Base-by-base conservation (phyloP, 352 stramenopile species). In the Pythium vanterpoolii region DNA sequence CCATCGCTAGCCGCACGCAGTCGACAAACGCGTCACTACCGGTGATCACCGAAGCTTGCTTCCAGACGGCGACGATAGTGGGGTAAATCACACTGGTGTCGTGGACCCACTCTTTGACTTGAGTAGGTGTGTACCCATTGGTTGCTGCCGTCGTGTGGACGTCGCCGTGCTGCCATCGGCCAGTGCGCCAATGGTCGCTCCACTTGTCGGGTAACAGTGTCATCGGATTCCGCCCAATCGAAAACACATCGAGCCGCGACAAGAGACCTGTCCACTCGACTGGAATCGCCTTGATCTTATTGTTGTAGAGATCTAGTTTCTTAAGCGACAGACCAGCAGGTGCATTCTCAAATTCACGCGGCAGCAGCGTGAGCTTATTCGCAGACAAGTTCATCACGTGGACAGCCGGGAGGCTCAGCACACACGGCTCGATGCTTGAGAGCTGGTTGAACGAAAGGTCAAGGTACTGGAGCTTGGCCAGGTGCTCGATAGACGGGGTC, bases 231-330 rank as follows among this genome's bases (percentile, higher is more conserved):
- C 62, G 56, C 14, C 70, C 82, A 24, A 89, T 75, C 19, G 69
- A 69, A 5, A 90, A 57, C 14, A 89, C 74, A 0, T 90, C 74
- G 13, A 92, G 73, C 18, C 71, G 71, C n/a, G 56, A 31, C 0
- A 92, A 52, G 3, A 92, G 60, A 4, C 47, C n/a, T n/a, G 63
- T 64, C 40, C 85, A 64, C 54, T 89, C 77, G 16, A 89, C 53
- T 0, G 82, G 79, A 38, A 92, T 69, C 10, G 74, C 77, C 30
- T 54, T 30, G 7, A 90, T 59, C 8, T 67, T 59, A 49, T 92
- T 92, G 46, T 77, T 74, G 60, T 87, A 81, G 51, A 89, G 21
- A 36, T 92, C 82, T 2, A 90, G 57, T 24, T 86, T 89, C 31
- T 64, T 69, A 14, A 92, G 67, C 14, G 62, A 62, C 0, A 2